Evolutionary conservation across 106 monocot genomes (phyloP).

Genomic region (Apostasia shenzhenica): DNA sequence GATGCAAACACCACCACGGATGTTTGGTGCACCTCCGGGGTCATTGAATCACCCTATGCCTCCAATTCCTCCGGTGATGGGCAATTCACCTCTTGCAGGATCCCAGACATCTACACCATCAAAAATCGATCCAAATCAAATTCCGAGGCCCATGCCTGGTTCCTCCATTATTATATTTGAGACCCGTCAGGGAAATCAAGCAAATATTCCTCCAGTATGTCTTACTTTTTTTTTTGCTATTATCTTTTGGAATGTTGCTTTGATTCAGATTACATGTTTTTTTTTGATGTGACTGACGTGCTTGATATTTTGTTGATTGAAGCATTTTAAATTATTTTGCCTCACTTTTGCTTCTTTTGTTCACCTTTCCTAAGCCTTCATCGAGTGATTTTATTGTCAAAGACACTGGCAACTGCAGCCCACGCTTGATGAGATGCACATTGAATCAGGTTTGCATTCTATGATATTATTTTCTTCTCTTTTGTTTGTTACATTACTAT

Average conservation of each 20-base stretch:
- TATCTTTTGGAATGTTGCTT: background rate
- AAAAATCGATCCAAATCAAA: constrained; percentile 90
- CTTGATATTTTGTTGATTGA: background rate
- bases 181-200: constrained; percentile 84
- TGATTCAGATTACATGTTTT: background rate
- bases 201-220: constrained; percentile 68
- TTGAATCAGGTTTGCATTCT: constrained; percentile 61
- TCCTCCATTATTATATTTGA: constrained; percentile 56
- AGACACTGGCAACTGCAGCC: constrained; percentile 96
- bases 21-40: constrained; percentile 56
- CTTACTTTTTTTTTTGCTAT: background rate
- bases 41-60: constrained; percentile 20
- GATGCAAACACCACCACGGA: constrained; percentile 59
- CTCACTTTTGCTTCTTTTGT: background rate
- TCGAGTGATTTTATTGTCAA: constrained; percentile 79
- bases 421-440: constrained; percentile 93
- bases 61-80: constrained; percentile 52
- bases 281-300: background rate
- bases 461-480: background rate
- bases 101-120: constrained; percentile 52
- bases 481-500: background rate
- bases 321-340: background rate
- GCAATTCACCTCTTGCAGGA: constrained; percentile 45
- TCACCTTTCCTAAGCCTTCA: constrained; percentile 50
- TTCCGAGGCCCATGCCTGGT: constrained; percentile 72